Base-by-base conservation (phyloP, 805 yeast genomes). In the Saccharomycopsis sp. region DNA sequence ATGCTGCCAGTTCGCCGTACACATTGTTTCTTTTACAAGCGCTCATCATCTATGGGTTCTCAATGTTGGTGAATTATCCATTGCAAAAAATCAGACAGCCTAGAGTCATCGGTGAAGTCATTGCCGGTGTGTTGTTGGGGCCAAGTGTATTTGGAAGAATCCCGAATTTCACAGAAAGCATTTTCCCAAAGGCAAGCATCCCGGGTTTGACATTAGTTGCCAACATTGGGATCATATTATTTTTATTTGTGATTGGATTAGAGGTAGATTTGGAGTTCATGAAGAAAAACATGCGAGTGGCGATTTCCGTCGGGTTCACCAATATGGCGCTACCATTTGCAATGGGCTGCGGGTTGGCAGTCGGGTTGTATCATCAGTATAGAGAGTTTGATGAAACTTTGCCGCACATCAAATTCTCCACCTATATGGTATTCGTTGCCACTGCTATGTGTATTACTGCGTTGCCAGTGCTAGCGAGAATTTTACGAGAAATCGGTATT, bases 401-500 rank as follows among this genome's bases (percentile, higher is more conserved):
- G 31, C 61, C 63, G 4, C 57, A 59, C 3, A 67, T 79, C 28
- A 67, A 77, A 43, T 84, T 83, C 57, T 79, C 89, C 11, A 81
- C 87, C 0, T 85, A 71, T 54, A 77, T 81, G 81, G 84, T 84
- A 8, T 85, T 85, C 54, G 79, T 85, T 41, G 89, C 90, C 2
- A 87, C 82, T 9, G 90, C 95, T 2, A 71, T 84, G 70, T 77
- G 90, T 51, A 82, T 85, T 52, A 85, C 95, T 2, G 95, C 95
- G 1, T 80, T 85, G 60, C 95, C 95, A 0, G 95, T 85, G 2
- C 63, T 85, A 50, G 90, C 85, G 1, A 75, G 94, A 57, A 85
- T 85, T 22, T 63, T 85, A 51, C 79, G 87, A 4, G 90, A 84
- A 56, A 67, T 85, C 51, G 71, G 84, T 52, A 66, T 85, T 49